These are phyloP conservation scores for Mucor velutinosus DNA, from an alignment of 371 early-diverging fungal genomes.

Conservation along the genomic window DNA sequence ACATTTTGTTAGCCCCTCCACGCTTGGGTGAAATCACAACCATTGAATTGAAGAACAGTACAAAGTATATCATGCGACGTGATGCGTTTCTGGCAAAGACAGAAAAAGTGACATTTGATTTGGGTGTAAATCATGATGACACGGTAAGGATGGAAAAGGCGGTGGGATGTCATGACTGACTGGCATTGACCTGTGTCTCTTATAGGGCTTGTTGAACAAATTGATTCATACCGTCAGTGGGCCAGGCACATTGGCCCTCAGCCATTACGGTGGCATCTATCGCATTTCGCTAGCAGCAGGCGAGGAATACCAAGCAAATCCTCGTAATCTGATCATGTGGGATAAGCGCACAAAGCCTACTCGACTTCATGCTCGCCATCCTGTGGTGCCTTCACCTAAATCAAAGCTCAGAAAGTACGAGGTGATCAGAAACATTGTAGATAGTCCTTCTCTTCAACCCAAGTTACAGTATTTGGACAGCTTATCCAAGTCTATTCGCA, in stretches of 20 bases:
- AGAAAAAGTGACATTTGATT: conserved; percentile 61
- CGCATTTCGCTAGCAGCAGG: conserved; percentile 67
- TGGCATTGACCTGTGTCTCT: not conserved
- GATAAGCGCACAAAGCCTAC: conserved; percentile 51
- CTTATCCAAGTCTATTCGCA: conserved; percentile 35
- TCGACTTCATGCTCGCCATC: conserved; percentile 31
- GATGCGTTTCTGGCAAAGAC: conserved; percentile 71
- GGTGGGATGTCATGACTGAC: not conserved
- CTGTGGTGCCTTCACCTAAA: conserved; percentile 42
- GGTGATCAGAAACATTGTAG: conserved; percentile 44
- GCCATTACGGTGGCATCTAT: conserved; percentile 74
- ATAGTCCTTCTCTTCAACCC: conserved; percentile 54
- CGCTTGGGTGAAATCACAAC: conserved; percentile 69
- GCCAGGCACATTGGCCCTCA: conserved; percentile 71
- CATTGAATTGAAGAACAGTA: conserved; percentile 60
- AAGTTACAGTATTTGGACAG: conserved; percentile 43
- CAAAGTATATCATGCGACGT: conserved; percentile 70
- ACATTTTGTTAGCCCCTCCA: conserved; percentile 70
- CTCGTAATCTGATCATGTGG: conserved; percentile 63
- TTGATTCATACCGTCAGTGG: conserved; percentile 71
- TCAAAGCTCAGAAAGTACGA: conserved; percentile 36
- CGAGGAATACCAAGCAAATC: conserved; percentile 76
- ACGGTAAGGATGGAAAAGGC: conserved; percentile 12
- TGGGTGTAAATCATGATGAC: conserved; percentile 41
- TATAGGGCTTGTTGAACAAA: conserved; percentile 60